Conservation (phyloP, 2,329 filamentous ascomycete species). For the Apiospora malaysiana region DNA sequence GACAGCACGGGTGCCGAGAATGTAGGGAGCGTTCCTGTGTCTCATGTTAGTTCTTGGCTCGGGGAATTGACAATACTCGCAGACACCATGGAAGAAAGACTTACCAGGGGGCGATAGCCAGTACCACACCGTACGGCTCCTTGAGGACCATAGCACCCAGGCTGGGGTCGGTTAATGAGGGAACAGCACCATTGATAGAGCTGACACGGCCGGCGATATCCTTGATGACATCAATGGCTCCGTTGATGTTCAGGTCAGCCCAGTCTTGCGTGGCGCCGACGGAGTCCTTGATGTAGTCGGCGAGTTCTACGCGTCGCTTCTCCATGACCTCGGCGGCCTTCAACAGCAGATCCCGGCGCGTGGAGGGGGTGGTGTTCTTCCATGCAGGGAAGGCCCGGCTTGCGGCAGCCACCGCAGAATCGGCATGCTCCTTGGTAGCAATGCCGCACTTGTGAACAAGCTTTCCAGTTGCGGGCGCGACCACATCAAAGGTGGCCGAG, state of each 20-base stretch:
- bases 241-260: conserved; percentile 43
- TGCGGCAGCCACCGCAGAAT: conserved; percentile 55
- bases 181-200: conserved; percentile 41
- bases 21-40: conserved; percentile 49
- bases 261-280: conserved; percentile 37
- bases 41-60: not conserved
- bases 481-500: conserved; percentile 59
- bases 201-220: conserved; percentile 47
- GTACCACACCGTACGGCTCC: conserved; percentile 70
- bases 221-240: conserved; percentile 40
- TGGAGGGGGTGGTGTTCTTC: conserved; percentile 61
- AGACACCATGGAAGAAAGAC: no score
- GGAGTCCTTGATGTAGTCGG: conserved; percentile 55
- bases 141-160: conserved; percentile 65
- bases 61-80: no score
- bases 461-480: conserved; percentile 58
- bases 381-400: conserved; percentile 67
- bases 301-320: conserved; percentile 58
- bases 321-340: conserved; percentile 65
- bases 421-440: conserved; percentile 59
- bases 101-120: conserved; percentile 72
- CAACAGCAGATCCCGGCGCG: conserved; percentile 66
- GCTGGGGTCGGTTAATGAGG: conserved; percentile 47
- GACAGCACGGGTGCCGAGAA: conserved; percentile 51
- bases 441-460: conserved; percentile 61